Base-by-base conservation (phyloP, 2,329 filamentous ascomycete species). In the Teratosphaeria destructans region DNA sequence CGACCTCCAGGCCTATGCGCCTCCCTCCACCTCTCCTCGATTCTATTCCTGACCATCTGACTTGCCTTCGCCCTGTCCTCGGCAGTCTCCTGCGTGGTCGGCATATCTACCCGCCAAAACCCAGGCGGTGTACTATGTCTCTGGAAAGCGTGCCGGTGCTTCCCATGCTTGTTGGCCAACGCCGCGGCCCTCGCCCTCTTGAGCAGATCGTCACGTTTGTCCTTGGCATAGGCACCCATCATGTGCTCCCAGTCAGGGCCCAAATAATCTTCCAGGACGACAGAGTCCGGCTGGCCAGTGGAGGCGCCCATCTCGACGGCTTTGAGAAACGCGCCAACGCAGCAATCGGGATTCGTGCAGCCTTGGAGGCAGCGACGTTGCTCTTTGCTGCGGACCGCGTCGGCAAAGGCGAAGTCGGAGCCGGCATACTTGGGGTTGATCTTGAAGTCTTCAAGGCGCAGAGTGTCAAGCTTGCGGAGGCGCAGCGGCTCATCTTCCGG, bases 91-190 rank as follows among this genome's bases (percentile, higher is more conserved):
- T 97, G 94, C 1, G 94, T 96, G 29, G 78, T 85, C 1, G 93
- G 92, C 71, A 99, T 95, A 66, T 95, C 93, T 1, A 87, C 82
- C 58, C 89, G 81, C 94, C 94, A 99, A 71, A 90, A 97, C 0
- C 91, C 92, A 1, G 90, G 90, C 12, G 94, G 92, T 10, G 88
- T 90, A 53, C 77, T 79, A 63, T 83, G 81, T 56, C 90, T 82
- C 61, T 86, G 82, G 72, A 87, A 91, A 32, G 85, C 81, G 66
- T 93, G 83, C 59, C 88, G 82, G 73, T 96, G 92, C 70, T 81
- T 90, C 5, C 91, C 91, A 71, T 84, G 85, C 62, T 83, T 81
- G 68, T 92, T 86, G 1, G 92, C 88, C 63, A 95, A 77, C 55
- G 86, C 79, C 69, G 84, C 82, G 0, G 85, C 86, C 69, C 86